phyloP scores from a whole-genome alignment of 345 rosid genomes.

The Citrus mangshanensis region DNA sequence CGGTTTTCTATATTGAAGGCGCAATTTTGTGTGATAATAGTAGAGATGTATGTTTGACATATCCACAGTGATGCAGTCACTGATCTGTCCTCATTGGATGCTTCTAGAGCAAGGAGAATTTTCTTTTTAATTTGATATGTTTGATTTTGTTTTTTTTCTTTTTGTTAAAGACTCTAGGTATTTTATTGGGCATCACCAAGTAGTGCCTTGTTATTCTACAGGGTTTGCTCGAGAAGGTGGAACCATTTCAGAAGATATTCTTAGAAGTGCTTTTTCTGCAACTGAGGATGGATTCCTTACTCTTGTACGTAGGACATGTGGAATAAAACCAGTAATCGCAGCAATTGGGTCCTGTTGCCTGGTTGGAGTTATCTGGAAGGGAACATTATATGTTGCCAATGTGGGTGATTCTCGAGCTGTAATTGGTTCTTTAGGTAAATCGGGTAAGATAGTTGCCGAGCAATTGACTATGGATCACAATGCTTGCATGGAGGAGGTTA shows the following conservation, averaged over 20 bases:
- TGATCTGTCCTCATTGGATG: background rate
- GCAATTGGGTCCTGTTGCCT: constrained; percentile 93
- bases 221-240: constrained; percentile 62
- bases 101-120: background rate
- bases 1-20: background rate
- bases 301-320: constrained; percentile 66
- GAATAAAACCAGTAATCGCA: constrained; percentile 74
- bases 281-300: constrained; percentile 94
- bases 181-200: background rate
- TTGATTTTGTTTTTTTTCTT: background rate
- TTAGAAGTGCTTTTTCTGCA: constrained; percentile 63
- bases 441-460: constrained; percentile 76
- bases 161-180: background rate
- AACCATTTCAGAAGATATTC: constrained; percentile 62
- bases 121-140: background rate
- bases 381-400: constrained; percentile 79
- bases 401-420: constrained; percentile 97
- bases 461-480: constrained; percentile 84
- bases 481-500: constrained; percentile 85
- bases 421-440: constrained; percentile 52
- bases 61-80: background rate
- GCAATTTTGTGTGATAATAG: background rate
- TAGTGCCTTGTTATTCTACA: constrained; percentile 23
- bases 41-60: background rate
- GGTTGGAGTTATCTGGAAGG: constrained; percentile 83